Base-by-base conservation (phyloP, 2,329 filamentous ascomycete genomes). In the Gaeumannomyces sp. region DNA sequence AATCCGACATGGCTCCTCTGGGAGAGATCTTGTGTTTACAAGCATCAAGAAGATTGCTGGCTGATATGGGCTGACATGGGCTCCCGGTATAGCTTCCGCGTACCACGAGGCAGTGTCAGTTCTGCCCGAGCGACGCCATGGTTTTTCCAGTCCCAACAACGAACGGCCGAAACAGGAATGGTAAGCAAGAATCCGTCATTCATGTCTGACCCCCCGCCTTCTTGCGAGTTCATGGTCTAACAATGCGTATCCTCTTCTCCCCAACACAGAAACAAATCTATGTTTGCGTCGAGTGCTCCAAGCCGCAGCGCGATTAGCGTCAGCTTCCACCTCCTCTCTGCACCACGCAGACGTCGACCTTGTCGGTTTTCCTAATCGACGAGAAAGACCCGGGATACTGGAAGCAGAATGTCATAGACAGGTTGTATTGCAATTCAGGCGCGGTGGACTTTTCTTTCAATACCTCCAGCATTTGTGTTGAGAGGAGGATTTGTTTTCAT, bases 121-220 rank as follows among this genome's bases (percentile, higher is more conserved):
- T 83, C 71, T 99, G 96, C 82, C 84, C 85, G 70, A 90, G 95
- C 76, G 87, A 88, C 71, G 93, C 98, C 79, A 93, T 93, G 60
- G 96, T 99, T 97, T 81, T 99, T 99, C 82, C 95, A 99, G 81
- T 97, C 93, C 67, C 95, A 99, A 76, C 93, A 98, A 81, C 90
- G 95, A 78, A 97, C 90, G 71, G 92, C 92, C 61, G 93, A 98
- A 78, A 99, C 95, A 59, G 95, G 95, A 80, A 99, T 99, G 95
- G 95, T 98, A 79, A 83, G 90, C 45, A 25, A 22, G 19, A 53
- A 53, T 5, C 45, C 45, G 4, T n/a, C 45, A 22, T 14, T 10
- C 14, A 45, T 73, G 8, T 62, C 31, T 62, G 45, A 7, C 58
- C 27, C 25, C 27, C 14, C 50, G 4, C 58, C 28, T 33, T 22